Percentiles rank a stretch among this genome's conserved stretches.
Evolutionary conservation across 352 stramenopile species (phyloP).

Genomic region (Globisporangium echinulatum): DNA sequence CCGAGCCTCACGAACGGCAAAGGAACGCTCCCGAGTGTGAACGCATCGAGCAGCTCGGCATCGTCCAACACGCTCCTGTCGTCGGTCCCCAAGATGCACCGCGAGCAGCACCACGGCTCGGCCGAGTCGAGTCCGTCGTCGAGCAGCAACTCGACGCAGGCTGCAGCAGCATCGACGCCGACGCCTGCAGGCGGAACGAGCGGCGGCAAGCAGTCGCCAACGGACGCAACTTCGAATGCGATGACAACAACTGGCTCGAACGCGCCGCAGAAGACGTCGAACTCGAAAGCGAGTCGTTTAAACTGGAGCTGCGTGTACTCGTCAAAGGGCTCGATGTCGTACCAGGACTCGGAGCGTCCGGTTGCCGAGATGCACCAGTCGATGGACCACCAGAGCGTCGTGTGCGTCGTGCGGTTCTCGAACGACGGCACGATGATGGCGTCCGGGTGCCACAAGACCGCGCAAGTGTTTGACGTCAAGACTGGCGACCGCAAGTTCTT

Average conservation of each 20-base stretch:
- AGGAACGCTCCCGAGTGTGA: conserved; percentile 40
- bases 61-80: conserved; percentile 25
- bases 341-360: conserved; percentile 74
- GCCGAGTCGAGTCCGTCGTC: conserved; percentile 51
- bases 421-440: conserved; percentile 83
- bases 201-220: conserved; percentile 17
- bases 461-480: conserved; percentile 84
- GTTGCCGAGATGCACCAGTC: conserved; percentile 80
- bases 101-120: conserved; percentile 33
- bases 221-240: conserved; percentile 14
- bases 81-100: conserved; percentile 55
- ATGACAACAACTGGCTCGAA: conserved; percentile 34
- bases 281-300: conserved; percentile 73
- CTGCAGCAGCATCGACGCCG: conserved; percentile 23
- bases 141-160: conserved; percentile 21
- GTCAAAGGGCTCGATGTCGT: conserved; percentile 57
- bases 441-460: conserved; percentile 82
- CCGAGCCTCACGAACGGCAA: conserved; percentile 71
- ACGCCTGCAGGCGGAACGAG: conserved; percentile 13
- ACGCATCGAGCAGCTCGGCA: conserved; percentile 12
- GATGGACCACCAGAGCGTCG: conserved; percentile 87
- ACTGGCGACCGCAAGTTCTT: conserved; percentile 78
- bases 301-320: conserved; percentile 86
- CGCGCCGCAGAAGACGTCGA: conserved; percentile 65
- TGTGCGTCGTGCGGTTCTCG: conserved; percentile 83